Base-by-base conservation (phyloP, 768 basidiomycete species). In the Cystofilobasidium ferigula region DNA sequence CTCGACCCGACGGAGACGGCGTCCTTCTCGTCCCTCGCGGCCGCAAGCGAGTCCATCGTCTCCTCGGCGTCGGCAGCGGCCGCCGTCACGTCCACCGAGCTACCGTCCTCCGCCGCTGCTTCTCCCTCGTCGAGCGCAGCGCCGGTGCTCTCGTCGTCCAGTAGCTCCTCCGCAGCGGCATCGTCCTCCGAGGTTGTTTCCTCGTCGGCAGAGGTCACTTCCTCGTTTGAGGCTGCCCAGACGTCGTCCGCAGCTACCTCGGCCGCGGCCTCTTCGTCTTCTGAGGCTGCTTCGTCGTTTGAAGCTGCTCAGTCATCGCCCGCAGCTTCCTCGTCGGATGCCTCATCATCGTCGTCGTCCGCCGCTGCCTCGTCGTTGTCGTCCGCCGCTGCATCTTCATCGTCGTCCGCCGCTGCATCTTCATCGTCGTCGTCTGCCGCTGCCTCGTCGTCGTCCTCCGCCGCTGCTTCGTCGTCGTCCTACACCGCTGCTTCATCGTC, bases 111-210 rank as follows among this genome's bases (percentile, higher is more conserved):
- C 16, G 47, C 34, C 34, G 28, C 32, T 3, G 26, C 61, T 18
- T 13, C 57, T 81, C 35, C 81, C 75, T 32, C 12, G 36, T 30
- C 57, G 32, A 35, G 34, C 24, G 38, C 12, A 18, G 10, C 32
- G 34, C 18, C 36, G 12, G 32, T 22, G 32, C 12, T 22, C 34
- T 36, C 30, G 7, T 58, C 57, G 57, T 36, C 36, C 1, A 42
- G 28, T n/a, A n/a, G n/a, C n/a, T n/a, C n/a, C n/a, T n/a, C n/a
- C 32, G 30, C 61, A 2, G 30, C 61, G n/a, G 24, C 47, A 6
- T 22, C 43, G 14, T n/a, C 32, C 76, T 71, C 79, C 75, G 56
- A 71, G 69, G 57, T 70, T 61, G 35, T 71, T 68, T 53, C 38
- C 20, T 28, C 35, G 43, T 43, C 16, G 24, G 43, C 35, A 32